phyloP scores from a whole-genome alignment of 75 land plant species.

The Pinus tabuliformis region DNA sequence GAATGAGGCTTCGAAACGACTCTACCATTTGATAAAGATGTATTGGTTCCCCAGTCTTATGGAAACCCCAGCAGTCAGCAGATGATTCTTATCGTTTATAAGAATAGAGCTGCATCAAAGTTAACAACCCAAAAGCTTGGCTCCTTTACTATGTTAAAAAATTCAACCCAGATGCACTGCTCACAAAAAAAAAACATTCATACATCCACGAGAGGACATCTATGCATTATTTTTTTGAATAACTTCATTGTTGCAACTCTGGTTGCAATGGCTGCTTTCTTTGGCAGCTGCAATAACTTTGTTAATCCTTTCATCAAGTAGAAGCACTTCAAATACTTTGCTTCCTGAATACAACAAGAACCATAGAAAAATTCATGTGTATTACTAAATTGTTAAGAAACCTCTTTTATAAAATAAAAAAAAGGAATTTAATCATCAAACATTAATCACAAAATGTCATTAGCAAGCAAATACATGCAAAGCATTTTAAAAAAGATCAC shows the following conservation, averaged over 20 bases:
- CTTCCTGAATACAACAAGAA: slow-evolving; percentile 52
- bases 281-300: slow-evolving; percentile 87
- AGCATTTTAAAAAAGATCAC: neutral
- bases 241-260: slow-evolving; percentile 84
- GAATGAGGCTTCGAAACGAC: neutral
- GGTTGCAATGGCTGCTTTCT: slow-evolving; percentile 82
- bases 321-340: slow-evolving; percentile 69
- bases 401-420: too few species aligned
- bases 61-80: slow-evolving; percentile 1
- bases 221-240: slow-evolving; percentile 39
- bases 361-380: too few species aligned
- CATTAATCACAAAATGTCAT: neutral
- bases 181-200: neutral
- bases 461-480: too few species aligned
- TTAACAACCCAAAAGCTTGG: slow-evolving; percentile 1
- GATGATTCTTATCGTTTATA: neutral
- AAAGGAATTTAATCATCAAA: neutral
- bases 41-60: neutral
- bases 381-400: too few species aligned
- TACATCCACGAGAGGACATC: neutral
- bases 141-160: neutral
- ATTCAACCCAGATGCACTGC: too few species aligned
- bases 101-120: slow-evolving; percentile 10
- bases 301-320: slow-evolving; percentile 87
- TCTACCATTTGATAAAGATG: neutral